Evolutionary conservation across 441 rosid species (phyloP).

Genomic region (Lepidium campestre): DNA sequence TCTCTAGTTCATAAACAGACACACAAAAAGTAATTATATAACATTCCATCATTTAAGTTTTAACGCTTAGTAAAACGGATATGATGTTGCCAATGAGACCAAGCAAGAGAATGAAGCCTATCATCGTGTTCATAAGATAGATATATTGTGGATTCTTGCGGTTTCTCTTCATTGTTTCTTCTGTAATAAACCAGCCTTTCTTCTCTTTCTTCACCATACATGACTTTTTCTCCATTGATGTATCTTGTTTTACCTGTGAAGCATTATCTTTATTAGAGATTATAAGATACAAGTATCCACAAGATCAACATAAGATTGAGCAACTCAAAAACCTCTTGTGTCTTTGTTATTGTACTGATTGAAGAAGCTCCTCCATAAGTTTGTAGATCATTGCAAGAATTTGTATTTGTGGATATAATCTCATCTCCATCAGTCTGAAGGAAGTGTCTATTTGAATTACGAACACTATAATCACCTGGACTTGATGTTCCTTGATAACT

Average conservation of each 20-base stretch:
- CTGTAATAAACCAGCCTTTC: not conserved
- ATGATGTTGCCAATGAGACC: not conserved
- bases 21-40: too few species aligned
- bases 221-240: not conserved
- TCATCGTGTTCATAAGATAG: conserved; percentile 4
- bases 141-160: not conserved
- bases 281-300: not conserved
- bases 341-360: not conserved
- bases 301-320: not conserved
- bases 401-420: not conserved
- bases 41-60: too few species aligned
- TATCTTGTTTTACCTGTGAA: conserved; percentile 10
- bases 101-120: conserved; percentile 12
- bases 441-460: not conserved
- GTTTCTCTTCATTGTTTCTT: conserved; percentile 1
- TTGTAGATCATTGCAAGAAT: not conserved
- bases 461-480: not conserved
- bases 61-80: not conserved
- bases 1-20: too few species aligned
- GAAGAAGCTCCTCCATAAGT: not conserved
- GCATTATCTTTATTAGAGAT: not conserved
- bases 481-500: conserved; percentile 20
- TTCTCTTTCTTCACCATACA: conserved; percentile 2
- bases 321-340: conserved; percentile 4
- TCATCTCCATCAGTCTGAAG: too few species aligned